These are phyloP conservation scores for Agaricus bisporus DNA, from an alignment of 768 basidiomycete genomes.

Conservation along the genomic window DNA sequence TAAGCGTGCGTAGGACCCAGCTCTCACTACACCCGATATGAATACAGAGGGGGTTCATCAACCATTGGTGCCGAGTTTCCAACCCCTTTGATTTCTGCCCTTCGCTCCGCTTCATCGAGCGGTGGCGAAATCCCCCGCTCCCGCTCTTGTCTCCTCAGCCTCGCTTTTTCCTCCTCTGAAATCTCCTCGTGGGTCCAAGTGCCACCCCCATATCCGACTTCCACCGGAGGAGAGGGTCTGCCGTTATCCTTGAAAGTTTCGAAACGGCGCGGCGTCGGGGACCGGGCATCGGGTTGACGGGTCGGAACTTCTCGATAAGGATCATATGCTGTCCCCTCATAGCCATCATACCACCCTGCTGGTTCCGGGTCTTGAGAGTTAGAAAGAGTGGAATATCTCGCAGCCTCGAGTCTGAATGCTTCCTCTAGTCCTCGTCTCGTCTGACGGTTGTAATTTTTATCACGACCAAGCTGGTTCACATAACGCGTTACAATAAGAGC, in stretches of 20 bases:
- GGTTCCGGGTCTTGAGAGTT: slow-evolving; percentile 12
- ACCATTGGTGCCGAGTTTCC: background rate
- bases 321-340: slow-evolving; percentile 26
- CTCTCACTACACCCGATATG: background rate
- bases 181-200: slow-evolving; percentile 30
- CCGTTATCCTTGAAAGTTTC: slow-evolving; percentile 9
- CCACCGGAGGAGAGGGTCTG: slow-evolving; percentile 16
- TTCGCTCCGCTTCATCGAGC: slow-evolving; percentile 12
- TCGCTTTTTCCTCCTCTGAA: slow-evolving; percentile 26
- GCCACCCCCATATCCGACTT: slow-evolving; percentile 29
- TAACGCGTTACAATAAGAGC: slow-evolving; percentile 48
- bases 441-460: slow-evolving; percentile 38
- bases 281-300: slow-evolving; percentile 8
- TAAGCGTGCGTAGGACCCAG: background rate
- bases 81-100: slow-evolving; percentile 10
- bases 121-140: background rate
- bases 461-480: slow-evolving; percentile 41
- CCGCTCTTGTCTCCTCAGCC: slow-evolving; percentile 15
- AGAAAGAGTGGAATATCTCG: slow-evolving; percentile 12
- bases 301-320: slow-evolving; percentile 30
- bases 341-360: slow-evolving; percentile 16
- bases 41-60: slow-evolving; percentile 5
- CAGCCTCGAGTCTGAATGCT: slow-evolving; percentile 27
- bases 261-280: slow-evolving; percentile 3
- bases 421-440: slow-evolving; percentile 28